Evolutionary conservation across 2,329 filamentous ascomycete species (phyloP), one percentile per base, ranked within the genome.

Genomic region (Ceratocystis albifundus): DNA sequence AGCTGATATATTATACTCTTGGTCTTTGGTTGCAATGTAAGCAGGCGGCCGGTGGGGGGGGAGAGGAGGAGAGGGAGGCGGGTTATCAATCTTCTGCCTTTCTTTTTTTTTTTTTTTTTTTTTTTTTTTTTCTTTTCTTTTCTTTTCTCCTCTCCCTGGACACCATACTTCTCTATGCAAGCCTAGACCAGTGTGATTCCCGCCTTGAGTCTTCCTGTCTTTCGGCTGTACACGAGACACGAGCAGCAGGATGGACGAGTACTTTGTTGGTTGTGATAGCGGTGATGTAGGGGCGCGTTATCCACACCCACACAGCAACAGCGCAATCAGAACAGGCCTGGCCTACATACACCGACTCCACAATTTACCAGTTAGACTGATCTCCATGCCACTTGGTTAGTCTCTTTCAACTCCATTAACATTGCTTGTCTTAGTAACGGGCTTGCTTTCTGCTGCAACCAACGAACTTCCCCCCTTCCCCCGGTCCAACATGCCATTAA

Each of bases 61-160:
- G n/a, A n/a, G n/a, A n/a, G n/a, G n/a, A n/a, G n/a, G n/a, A n/a
- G n/a, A n/a, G 36, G 36, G 36, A 10, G 36, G 36, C n/a, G 46
- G n/a, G 46, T 10, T 50, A 7, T 50, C 8, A 10, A 25, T 25
- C 8, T 50, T 61, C 32, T 61, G 15, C n/a, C 36, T 61, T 61
- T 1, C n/a, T 32, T 32, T 41, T 36, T 61, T 41, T 61, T 61
- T n/a, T 32, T 41, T 36, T 61, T 41, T 61, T 61, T n/a, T 61
- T 61, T 1, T 8, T 32, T 32, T 41, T 36, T 61, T 41, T 61
- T 61, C n/a, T 61, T 1, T 8, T 32, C n/a, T 41, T 36, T 61
- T 41, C 41, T 61, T n/a, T n/a, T 32, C 17, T 32, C 20, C 41
- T n/a, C 17, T 20, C 17, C 20, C 45, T 20, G 5, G 45, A 17